A percentile compares a stretch with the other conserved stretches of the same genome.
Evolutionary conservation across 768 basidiomycete genomes (phyloP).

Genomic region (Leucocoprinus leucothites): DNA sequence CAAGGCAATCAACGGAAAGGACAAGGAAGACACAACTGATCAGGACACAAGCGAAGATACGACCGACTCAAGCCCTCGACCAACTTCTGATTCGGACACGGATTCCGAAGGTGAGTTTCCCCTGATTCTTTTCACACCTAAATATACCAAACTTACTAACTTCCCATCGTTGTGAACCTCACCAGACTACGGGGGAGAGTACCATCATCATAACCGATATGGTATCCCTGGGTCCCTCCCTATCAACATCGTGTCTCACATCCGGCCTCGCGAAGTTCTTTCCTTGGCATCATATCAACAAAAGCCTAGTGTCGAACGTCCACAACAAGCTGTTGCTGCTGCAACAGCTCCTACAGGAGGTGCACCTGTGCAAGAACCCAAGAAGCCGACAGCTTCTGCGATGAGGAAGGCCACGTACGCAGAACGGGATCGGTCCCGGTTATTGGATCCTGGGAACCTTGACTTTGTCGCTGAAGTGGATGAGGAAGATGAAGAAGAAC

Average conservation of each 20-base stretch:
- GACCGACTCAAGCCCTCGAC: constrained; percentile 14
- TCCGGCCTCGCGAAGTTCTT: constrained; percentile 33
- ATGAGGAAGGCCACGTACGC: constrained; percentile 63
- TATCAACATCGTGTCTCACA: constrained; percentile 48
- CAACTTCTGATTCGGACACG: constrained; percentile 7
- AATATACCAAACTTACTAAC: neutral
- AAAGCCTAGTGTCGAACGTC: constrained; percentile 38
- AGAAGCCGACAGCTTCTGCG: constrained; percentile 41
- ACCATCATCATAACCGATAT: constrained; percentile 12
- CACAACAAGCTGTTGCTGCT: constrained; percentile 25
- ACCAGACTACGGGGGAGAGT: constrained; percentile 1
- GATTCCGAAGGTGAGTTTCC: constrained; percentile 9
- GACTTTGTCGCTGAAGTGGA: constrained; percentile 55
- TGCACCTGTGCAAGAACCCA: constrained; percentile 4
- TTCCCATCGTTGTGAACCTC: neutral
- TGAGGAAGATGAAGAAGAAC: constrained; percentile 37
- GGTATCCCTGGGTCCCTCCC: constrained; percentile 59
- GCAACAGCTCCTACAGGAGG: constrained; percentile 22
- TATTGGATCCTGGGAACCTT: constrained; percentile 66
- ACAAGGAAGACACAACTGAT: constrained; percentile 14
- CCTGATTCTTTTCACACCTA: neutral
- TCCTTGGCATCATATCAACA: constrained; percentile 60
- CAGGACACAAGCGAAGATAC: constrained; percentile 12
- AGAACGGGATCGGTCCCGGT: constrained; percentile 61
- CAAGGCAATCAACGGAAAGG: neutral